Evolutionary conservation across 192 early-diverging fungal species (phyloP).

Genomic region (Coemansia erecta): DNA sequence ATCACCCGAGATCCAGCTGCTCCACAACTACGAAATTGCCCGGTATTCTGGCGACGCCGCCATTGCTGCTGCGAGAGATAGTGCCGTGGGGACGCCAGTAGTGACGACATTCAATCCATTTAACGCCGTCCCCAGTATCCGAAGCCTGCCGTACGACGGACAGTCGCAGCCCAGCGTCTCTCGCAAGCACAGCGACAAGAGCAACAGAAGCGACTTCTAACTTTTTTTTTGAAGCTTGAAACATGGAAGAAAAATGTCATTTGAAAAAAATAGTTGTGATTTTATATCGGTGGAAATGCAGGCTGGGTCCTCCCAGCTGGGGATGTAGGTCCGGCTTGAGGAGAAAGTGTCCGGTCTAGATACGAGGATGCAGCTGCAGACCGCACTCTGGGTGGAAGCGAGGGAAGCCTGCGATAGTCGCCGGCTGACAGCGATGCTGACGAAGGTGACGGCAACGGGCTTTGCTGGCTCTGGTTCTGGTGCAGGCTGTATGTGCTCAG

Average conservation of each 20-base stretch:
- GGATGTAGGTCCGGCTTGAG: conserved; percentile 7
- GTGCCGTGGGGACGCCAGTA: conserved; percentile 10
- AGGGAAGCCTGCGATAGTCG: conserved; percentile 45
- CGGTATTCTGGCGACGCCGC: conserved; percentile 30
- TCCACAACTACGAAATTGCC: conserved; percentile 24
- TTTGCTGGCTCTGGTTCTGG: conserved; percentile 14
- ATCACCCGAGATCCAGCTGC: conserved; percentile 3
- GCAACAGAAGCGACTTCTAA: conserved; percentile 5
- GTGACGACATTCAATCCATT: conserved; percentile 36
- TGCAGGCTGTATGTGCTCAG: conserved; percentile 29
- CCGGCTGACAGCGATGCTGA: not conserved
- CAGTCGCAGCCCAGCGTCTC: conserved; percentile 17
- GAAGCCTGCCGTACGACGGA: conserved; percentile 22
- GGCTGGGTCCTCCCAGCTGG: conserved; percentile 11
- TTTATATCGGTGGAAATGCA: conserved; percentile 17
- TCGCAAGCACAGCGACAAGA: conserved; percentile 22
- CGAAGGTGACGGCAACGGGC: not conserved
- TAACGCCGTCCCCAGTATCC: conserved; percentile 24
- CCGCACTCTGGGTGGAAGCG: conserved; percentile 38
- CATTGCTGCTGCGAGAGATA: conserved; percentile 31
- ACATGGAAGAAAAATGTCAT: conserved; percentile 3
- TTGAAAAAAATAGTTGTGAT: not conserved
- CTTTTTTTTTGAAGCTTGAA: not conserved
- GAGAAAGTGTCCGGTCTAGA: conserved; percentile 21
- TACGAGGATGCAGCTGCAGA: conserved; percentile 38